Evolutionary conservation across 139 green algal species (phyloP), one percentile per base, ranked within the genome.

Genomic region (Raphidocelis subcapitata): DNA sequence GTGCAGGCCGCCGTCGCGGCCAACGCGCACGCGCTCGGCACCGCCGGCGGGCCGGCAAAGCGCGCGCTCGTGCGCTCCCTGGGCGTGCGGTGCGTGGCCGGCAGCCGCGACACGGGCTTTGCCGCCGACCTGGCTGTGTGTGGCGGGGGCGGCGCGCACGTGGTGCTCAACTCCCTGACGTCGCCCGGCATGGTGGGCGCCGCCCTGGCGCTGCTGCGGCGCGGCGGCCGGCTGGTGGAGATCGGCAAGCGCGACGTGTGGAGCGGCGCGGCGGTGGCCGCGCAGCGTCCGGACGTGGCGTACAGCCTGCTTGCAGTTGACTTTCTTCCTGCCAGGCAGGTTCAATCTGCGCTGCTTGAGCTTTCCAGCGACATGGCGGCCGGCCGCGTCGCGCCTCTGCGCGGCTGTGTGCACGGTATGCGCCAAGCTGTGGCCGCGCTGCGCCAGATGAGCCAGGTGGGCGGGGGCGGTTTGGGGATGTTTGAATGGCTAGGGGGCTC

Each of bases 191-290:
- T 95, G 81, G 87, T 97, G 31, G 76, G 79, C 1, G 91, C 81
- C 24, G 88, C 84, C 23, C 62, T 95, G 46, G 80, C 89, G 20
- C 31, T 44, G 5, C 63, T 95, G 35, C 55, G 33, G 36, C 33
- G 5, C 5, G 85, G 84, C 41, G 92, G 82, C 0, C 57, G 75
- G 0, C 83, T 96, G 67, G 84, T 94, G 41, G 92, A 97, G 78
- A 96, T 97, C 76, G 84, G 82, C 75, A 97, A 97, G 86, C 84
- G 92, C 46, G 91, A 94, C 84, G 90, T 97, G 59, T 95, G 85
- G 85, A 86, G 71, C 24, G 33, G 81, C 0, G 73, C 62, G 8
- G 76, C 87, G 5, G 77, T 93, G 31, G 69, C 79, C 29, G 79
- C 89, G 62, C 89, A 97, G 78, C 86, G 92, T 3, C 88, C 90